phyloP scores from a whole-genome alignment of 1,284 basidiomycete genomes.

The Vanrija humicola region DNA sequence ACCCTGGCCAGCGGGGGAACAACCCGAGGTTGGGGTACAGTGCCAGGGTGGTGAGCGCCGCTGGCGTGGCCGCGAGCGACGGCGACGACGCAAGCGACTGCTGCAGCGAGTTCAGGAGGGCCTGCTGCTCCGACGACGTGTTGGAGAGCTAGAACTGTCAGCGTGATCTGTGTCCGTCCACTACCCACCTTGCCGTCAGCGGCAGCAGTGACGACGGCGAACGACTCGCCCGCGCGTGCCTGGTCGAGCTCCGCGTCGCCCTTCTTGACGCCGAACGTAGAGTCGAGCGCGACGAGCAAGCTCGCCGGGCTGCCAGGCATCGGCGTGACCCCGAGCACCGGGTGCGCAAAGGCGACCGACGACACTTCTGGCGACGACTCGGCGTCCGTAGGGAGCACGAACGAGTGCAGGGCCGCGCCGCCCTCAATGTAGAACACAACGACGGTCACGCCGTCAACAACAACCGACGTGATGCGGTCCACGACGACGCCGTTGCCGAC shows the following conservation, averaged over 20 bases:
- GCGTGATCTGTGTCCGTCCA: too few relatives aligned
- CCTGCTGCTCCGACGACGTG: neutral
- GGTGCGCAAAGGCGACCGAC: slow-evolving; percentile 32
- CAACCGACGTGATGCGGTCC: slow-evolving; percentile 33
- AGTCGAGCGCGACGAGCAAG: slow-evolving; percentile 42
- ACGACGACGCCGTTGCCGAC: slow-evolving; percentile 44
- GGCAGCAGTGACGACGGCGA: slow-evolving; percentile 13
- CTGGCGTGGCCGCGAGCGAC: neutral
- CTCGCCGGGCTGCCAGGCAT: slow-evolving; percentile 18
- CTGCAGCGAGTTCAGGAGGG: neutral
- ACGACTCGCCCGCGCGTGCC: neutral
- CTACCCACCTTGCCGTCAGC: slow-evolving; percentile 23
- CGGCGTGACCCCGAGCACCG: slow-evolving; percentile 41
- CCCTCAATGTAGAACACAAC: slow-evolving; percentile 48
- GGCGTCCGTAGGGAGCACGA: slow-evolving; percentile 23
- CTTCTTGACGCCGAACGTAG: slow-evolving; percentile 33
- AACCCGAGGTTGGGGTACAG: slow-evolving; percentile 41
- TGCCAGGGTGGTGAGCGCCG: slow-evolving; percentile 23
- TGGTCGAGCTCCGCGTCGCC: slow-evolving; percentile 14
- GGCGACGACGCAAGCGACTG: neutral
- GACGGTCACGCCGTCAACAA: slow-evolving; percentile 25
- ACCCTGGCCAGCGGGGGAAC: slow-evolving; percentile 45
- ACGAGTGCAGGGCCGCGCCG: slow-evolving; percentile 40
- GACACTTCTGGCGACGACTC: slow-evolving; percentile 14
- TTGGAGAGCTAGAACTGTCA: slow-evolving; percentile 3